Base-by-base conservation (phyloP, 805 yeast genomes). In the Wickerhamiella brachini region DNA sequence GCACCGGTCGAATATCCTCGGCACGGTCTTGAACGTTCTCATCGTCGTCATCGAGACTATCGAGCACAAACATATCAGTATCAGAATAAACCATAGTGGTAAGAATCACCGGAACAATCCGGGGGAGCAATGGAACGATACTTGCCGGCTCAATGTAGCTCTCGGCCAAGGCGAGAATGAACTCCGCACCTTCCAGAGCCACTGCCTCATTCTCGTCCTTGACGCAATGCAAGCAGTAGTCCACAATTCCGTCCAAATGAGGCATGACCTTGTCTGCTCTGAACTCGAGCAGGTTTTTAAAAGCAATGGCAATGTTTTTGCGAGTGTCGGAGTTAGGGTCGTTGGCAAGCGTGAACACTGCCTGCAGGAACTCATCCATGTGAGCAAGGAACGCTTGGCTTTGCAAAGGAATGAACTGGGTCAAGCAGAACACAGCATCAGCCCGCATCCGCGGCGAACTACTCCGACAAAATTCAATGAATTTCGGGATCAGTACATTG, bases 151-250 rank as follows among this genome's bases (percentile, higher is more conserved):
- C 80, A 2, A 80, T 69, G 29, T 73, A 74, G 37, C 79, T 72
- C 2, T 87, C 81, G 0, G 89, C 78, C 50, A 90, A 72, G 1
- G 85, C 79, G 44, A 90, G 74, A 53, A 93, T 69, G 59, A 93
- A 88, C 68, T 93, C 97, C 65, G 96, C 87, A 2, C 95, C 97
- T 64, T 89, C 96, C 51, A 89, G 71, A 0, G 95, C 83, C 31
- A 87, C 94, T 50, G 75, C 81, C 57, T 84, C 89, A 55, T 81
- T 81, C 20, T 66, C 65, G 53, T 75, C 77, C 51, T 75, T 75
- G 69, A 90, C 79, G 53, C 88, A 77, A 67, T 88, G 96, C 48
- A 87, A 67, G 60, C 89, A 80, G 69, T 84, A 93, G 56, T 80
- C 77, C 42, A 90, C 77, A 15, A 93, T 87, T n/a, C 97, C 97